Conservation (phyloP, 169 alveolate genomes). For the Toxoplasma gondii region DNA sequence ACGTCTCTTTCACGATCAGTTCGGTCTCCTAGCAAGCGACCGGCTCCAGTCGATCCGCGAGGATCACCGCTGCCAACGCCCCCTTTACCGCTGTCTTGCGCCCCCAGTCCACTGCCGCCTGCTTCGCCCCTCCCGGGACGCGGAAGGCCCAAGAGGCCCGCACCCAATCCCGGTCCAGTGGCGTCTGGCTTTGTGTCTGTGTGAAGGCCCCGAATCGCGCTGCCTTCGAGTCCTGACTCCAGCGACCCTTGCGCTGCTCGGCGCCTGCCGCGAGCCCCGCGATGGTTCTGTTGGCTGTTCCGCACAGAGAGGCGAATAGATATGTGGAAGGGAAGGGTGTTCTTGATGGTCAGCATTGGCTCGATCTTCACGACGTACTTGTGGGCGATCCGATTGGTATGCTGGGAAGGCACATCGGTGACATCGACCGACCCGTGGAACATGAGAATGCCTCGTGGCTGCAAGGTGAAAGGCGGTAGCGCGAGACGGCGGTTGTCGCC, state of each 20-base stretch:
- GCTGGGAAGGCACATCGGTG: constrained; percentile 76
- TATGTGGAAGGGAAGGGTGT: constrained; percentile 76
- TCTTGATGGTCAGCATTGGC: constrained; percentile 76
- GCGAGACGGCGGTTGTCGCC: constrained; percentile 71
- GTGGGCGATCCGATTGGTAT: constrained; percentile 74
- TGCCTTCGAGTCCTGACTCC: not conserved
- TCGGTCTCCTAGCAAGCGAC: not conserved
- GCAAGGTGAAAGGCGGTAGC: constrained; percentile 74
- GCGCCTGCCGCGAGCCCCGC: not conserved
- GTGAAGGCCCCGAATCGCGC: not conserved
- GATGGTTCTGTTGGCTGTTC: constrained; percentile 39
- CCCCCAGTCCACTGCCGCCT: not conserved
- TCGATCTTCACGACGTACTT: constrained; percentile 75
- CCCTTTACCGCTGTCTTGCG: not conserved
- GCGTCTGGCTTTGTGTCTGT: not conserved
- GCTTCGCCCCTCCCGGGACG: not conserved
- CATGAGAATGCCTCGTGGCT: constrained; percentile 72
- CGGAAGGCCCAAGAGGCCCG: not conserved
- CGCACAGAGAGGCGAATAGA: constrained; percentile 72
- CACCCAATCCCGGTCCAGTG: not conserved
- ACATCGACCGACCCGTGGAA: constrained; percentile 74
- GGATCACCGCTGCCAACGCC: not conserved
- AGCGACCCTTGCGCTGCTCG: not conserved
- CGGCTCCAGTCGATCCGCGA: not conserved
- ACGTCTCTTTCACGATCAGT: not conserved